Evolutionary conservation across 129 eudicot genomes (phyloP), one percentile per base, ranked within the genome.

Genomic region (Tagetes erecta): DNA sequence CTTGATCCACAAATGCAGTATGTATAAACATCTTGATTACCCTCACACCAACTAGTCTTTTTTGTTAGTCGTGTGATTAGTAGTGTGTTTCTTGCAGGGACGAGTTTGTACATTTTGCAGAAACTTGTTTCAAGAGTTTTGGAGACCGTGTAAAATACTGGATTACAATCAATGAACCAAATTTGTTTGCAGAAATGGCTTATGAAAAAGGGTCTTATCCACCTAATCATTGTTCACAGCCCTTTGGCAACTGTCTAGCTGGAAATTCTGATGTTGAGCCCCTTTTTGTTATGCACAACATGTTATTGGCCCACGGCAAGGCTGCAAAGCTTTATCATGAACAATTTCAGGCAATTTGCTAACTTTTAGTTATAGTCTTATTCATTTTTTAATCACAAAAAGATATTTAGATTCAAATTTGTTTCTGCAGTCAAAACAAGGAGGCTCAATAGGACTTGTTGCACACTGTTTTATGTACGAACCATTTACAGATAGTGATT

Each of bases 61-160:
- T 34, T 57, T 34, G n/a, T 40, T 50, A 13, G 12, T 78, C 47
- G 31, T 37, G 8, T 14, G 51, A 42, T 34, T 44, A 64, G 7
- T 53, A 53, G 36, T 6, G 35, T 13, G 37, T 33, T 74, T 80
- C 51, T 83, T 47, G 72, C 80, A 94, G 97, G 89, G 97, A 90
- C 12, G 99, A 94, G 35, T 95, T 83, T 67, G 78, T 79, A n/a
- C 72, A 80, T 81, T 95, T 80, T 82, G 96, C 99, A 6, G 80
- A 87, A 78, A 82, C 36, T 11, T 95, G 99, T 83, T 95, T 85
- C 41, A 71, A 76, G 67, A 78, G 84, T 68, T 95, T 91, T 75
- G 96, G 87, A 56, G 94, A 94, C 67, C 86, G 97, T 33, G 97
- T 95, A 62, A 95, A 85, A 83, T 75, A 95, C 63, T 95, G 97